Evolutionary conservation across 2,329 filamentous ascomycete genomes (phyloP), one percentile per base, ranked within the genome.

Genomic region (Aspergillus oerlinghausenensis): DNA sequence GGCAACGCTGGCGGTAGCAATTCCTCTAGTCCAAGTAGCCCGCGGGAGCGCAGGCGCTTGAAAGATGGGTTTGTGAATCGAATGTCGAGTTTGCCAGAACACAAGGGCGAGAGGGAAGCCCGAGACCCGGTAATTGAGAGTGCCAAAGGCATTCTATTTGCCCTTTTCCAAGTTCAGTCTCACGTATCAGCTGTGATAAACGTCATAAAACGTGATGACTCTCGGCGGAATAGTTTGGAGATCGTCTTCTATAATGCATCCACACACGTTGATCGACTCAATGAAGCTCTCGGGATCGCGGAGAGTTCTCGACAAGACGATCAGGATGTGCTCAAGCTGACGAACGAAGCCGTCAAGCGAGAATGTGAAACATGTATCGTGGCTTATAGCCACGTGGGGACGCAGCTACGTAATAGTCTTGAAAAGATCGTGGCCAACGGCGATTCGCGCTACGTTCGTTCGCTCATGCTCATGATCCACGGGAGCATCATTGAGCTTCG

Each of bases 381-480:
- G 61, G 75, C 76, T 26, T 83, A 82, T 61, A 75, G 72, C 14
- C 75, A 79, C 58, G 76, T 83, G 35, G 75, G 75, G 43, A 75
- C 75, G 38, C 78, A 81, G 56, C 67, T 84, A 49, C 77, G 77
- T 51, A 75, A 78, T 51, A 78, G 74, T 49, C 70, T 77, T 25
- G 70, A 73, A 49, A 82, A 81, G 56, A 80, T 84, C 35, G 76
- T 83, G n/a, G 73, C 79, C 49, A 77, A 81, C 50, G 79, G 79
- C 3, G 83, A 86, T 61, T 75, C 80, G 6, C 79, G 81, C 55
- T 82, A 85, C 60, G 73, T 86, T 52, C 81, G 84, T 26, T 83
- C 80, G 17, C 74, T 85, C 47, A 78, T 87, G 71, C 76, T 85
- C 38, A 78, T 84, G 60, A 77, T 85, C 38, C 84, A 84, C 62